Evolutionary conservation across 179 eudicot species (phyloP), one percentile per base, ranked within the genome.

Genomic region (Corrigiola litoralis): DNA sequence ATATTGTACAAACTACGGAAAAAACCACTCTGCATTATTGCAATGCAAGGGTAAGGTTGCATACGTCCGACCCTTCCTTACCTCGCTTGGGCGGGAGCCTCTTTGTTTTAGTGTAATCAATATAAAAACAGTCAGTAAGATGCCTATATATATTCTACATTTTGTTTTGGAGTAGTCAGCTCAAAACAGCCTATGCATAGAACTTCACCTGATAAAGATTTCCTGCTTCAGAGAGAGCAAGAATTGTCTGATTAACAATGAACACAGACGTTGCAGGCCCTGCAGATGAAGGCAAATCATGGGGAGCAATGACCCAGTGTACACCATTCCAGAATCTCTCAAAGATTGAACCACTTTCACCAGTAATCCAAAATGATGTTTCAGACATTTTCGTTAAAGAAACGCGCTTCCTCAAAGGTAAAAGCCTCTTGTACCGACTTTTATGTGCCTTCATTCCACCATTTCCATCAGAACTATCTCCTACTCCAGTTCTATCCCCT

Each of bases 241-340:
- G 84, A 69, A 88, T 83, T 17, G 85, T 86, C 34, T 84, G 94
- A 71, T 84, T 91, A 53, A 84, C 87, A 32, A 85, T 57, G 62
- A 86, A 91, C 47, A 87, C 85, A 58, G 91, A 81, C 36, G 51
- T 70, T 27, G 94, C 95, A 72, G 75, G 71, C 0, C 83, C 88
- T 12, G 75, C 83, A 0, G 75, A 60, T 10, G 71, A 29, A 4
- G 92, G 96, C 72, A 91, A 75, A 62, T 83, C 94, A 80, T 86
- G 97, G 17, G 97, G 97, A 33, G 92, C 96, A 68, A 88, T 81
- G 76, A 91, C 97, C 97, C 97, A 91, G 62, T 86, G 88, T 27
- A 88, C 72, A 27, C 96, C 97, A 77, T 91, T 91, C 97, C 97
- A 91, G 49, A 81, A 88, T 73, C 95, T 82, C 77, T 90, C 97